A percentile compares a stretch with the other conserved stretches of the same genome.
These are phyloP conservation scores for Teunomyces panamensis DNA, from an alignment of 805 yeast species.

Conservation along the genomic window DNA sequence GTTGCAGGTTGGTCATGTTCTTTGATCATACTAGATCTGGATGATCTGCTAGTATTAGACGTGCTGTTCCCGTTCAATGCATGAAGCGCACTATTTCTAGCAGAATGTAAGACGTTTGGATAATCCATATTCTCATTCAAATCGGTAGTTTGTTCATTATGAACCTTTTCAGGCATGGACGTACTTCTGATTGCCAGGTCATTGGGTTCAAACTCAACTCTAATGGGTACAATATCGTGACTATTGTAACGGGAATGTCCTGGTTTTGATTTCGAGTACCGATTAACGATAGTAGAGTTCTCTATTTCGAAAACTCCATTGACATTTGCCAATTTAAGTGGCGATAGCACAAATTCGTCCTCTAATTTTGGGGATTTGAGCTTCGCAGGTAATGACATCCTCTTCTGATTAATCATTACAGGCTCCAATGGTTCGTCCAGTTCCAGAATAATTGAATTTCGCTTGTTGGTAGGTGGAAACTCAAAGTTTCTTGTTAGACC, in stretches of 20 bases:
- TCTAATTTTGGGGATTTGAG: conserved; percentile 22
- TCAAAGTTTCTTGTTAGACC: conserved; percentile 21
- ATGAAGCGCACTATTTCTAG: conserved; percentile 25
- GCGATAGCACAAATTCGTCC: conserved; percentile 39
- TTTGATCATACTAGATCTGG: conserved; percentile 25
- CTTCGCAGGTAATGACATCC: conserved; percentile 36
- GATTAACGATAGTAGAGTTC: conserved; percentile 12
- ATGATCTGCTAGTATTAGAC: conserved; percentile 20
- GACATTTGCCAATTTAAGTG: conserved; percentile 35
- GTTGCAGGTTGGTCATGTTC: conserved; percentile 10
- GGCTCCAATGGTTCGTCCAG: conserved; percentile 18
- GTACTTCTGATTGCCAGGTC: conserved; percentile 18
- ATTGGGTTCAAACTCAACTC: conserved; percentile 39
- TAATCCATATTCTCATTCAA: conserved; percentile 9
- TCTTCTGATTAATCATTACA: conserved; percentile 19
- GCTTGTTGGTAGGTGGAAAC: conserved; percentile 18
- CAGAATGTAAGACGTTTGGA: conserved; percentile 6
- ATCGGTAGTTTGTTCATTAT: conserved; percentile 10
- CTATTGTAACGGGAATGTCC: conserved; percentile 40
- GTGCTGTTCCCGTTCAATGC: conserved; percentile 26
- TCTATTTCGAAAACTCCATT: conserved; percentile 14
- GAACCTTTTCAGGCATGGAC: conserved; percentile 28
- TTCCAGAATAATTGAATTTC: not conserved
- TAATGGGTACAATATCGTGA: conserved; percentile 41
- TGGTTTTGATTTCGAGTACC: conserved; percentile 30